Evolutionary conservation across 2,329 filamentous ascomycete species (phyloP).

Genomic region (Ophiocordyceps unilateralis): DNA sequence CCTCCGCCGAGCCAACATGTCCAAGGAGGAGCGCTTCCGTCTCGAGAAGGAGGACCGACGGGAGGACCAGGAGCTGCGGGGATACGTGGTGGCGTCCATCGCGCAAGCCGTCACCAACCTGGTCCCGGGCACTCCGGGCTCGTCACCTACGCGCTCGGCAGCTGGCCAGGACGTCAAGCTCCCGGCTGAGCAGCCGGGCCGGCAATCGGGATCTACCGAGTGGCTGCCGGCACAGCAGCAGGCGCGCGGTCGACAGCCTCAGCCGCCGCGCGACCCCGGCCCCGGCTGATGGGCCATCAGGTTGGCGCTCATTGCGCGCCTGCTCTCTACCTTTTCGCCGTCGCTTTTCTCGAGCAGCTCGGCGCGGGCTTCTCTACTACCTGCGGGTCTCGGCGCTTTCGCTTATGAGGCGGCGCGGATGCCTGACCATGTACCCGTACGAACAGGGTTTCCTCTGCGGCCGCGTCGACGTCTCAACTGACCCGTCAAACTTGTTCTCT

Average conservation of each 20-base stretch:
- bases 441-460: too few relatives aligned
- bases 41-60: constrained; percentile 64
- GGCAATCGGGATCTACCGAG: constrained; percentile 32
- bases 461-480: too few relatives aligned
- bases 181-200: constrained; percentile 39
- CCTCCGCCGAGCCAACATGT: constrained; percentile 66
- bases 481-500: too few relatives aligned
- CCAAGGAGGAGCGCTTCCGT: constrained; percentile 69
- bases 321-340: not conserved
- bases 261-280: constrained; percentile 27
- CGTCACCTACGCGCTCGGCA: constrained; percentile 8
- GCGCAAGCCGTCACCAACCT: constrained; percentile 56
- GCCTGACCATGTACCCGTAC: too few relatives aligned
- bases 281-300: constrained; percentile 7
- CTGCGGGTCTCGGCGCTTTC: too few relatives aligned
- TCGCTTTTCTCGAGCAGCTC: too few relatives aligned
- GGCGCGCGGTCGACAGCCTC: constrained; percentile 20
- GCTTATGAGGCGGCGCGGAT: too few relatives aligned
- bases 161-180: constrained; percentile 39
- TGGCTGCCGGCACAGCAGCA: constrained; percentile 32
- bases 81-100: constrained; percentile 57
- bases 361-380: too few relatives aligned
- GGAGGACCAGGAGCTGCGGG: constrained; percentile 59
- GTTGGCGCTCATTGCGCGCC: not conserved
- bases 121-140: constrained; percentile 28